phyloP scores from a whole-genome alignment of 352 stramenopile genomes.

The Thraustochytrium striatum region DNA sequence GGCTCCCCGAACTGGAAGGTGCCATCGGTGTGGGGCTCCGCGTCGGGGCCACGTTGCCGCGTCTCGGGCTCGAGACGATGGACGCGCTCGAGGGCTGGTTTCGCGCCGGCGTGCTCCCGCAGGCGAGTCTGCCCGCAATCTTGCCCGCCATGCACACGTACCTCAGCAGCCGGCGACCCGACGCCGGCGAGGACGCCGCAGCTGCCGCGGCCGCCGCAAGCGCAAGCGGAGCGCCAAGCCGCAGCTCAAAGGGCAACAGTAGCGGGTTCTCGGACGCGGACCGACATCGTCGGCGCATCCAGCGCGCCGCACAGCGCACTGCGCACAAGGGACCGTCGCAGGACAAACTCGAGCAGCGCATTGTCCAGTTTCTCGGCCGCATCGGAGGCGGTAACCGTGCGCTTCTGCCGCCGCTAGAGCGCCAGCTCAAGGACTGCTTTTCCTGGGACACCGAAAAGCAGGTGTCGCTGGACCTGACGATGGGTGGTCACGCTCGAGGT shows the following conservation, averaged over 20 bases:
- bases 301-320: no score
- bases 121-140: neutral
- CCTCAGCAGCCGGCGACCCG: neutral
- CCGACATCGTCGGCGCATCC: no score
- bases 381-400: slow-evolving; percentile 37
- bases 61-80: neutral
- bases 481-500: neutral
- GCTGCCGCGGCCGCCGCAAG: neutral
- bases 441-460: neutral
- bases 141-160: slow-evolving; percentile 3
- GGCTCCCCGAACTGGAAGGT: slow-evolving; percentile 14
- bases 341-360: slow-evolving; percentile 9
- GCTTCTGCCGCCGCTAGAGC: slow-evolving; percentile 8
- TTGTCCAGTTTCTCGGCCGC: slow-evolving; percentile 37
- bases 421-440: neutral
- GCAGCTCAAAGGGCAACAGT: neutral
- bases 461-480: neutral
- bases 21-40: neutral
- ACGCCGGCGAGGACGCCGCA: neutral
- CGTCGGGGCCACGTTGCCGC: neutral
- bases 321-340: no score
- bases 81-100: slow-evolving; percentile 19
- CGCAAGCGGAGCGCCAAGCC: no score
- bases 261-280: neutral
- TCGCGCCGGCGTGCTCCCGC: neutral